These are phyloP conservation scores for Termitomyces sp. DNA, from an alignment of 768 basidiomycete species.

Conservation along the genomic window DNA sequence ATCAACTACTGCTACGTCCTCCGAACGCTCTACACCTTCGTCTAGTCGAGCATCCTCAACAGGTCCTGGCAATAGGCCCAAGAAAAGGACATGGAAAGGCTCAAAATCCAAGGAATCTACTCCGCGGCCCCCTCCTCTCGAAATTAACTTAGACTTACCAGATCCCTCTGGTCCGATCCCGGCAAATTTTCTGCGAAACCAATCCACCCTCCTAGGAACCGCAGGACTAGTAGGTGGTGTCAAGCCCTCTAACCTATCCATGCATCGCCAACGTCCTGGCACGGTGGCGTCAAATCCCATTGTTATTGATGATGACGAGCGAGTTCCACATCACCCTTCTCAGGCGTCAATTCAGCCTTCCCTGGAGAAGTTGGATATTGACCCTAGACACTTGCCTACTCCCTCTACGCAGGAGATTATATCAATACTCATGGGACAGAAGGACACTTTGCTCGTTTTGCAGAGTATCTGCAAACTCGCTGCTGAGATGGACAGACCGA, in stretches of 20 bases:
- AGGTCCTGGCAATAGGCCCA: constrained; percentile 18
- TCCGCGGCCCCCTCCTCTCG: constrained; percentile 44
- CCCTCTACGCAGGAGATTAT: constrained; percentile 59
- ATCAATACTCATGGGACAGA: constrained; percentile 52
- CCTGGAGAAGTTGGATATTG: constrained; percentile 31
- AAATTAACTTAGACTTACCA: constrained; percentile 55
- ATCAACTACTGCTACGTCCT: constrained; percentile 5
- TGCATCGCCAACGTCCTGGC: constrained; percentile 40
- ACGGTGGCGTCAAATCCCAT: constrained; percentile 61
- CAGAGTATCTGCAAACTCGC: constrained; percentile 58
- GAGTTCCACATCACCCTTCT: constrained; percentile 23
- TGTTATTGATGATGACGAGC: constrained; percentile 56
- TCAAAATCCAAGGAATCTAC: constrained; percentile 33
- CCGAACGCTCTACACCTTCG: constrained; percentile 4
- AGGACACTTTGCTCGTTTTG: constrained; percentile 62
- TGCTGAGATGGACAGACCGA: constrained; percentile 25
- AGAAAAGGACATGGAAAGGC: constrained; percentile 30
- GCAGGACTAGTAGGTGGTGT: constrained; percentile 69
- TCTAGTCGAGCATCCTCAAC: constrained; percentile 19
- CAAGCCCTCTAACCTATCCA: constrained; percentile 48
- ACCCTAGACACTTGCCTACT: constrained; percentile 38
- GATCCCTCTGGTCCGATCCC: constrained; percentile 58
- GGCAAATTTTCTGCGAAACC: constrained; percentile 67
- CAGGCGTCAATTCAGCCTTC: constrained; percentile 15
- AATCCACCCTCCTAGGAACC: constrained; percentile 63